These are phyloP conservation scores for Hypoxylon sp. DNA, from an alignment of 2,329 filamentous ascomycete genomes.

Conservation along the genomic window DNA sequence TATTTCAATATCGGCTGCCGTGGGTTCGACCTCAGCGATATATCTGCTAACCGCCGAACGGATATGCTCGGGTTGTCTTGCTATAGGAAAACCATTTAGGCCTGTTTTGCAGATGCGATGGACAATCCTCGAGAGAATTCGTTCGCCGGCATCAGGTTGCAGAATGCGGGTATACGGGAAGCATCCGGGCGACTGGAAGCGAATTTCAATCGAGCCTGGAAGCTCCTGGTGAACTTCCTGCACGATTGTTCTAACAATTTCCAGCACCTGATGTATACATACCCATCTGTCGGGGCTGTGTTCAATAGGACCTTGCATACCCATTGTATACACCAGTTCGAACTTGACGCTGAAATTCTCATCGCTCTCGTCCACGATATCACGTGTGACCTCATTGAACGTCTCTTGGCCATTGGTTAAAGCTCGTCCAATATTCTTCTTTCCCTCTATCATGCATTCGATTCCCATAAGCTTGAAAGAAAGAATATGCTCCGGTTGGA, in stretches of 20 bases:
- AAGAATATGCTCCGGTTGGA: constrained; percentile 70
- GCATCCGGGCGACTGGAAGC: constrained; percentile 41
- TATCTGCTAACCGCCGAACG: constrained; percentile 52
- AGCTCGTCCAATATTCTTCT: constrained; percentile 42
- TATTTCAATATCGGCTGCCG: constrained; percentile 40
- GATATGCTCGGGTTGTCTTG: constrained; percentile 44
- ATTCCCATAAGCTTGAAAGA: constrained; percentile 70
- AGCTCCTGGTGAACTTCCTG: constrained; percentile 42
- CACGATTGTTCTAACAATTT: constrained; percentile 49
- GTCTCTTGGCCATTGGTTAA: constrained; percentile 55
- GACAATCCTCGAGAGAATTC: constrained; percentile 49
- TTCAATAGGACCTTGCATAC: constrained; percentile 59
- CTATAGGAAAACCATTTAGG: constrained; percentile 52
- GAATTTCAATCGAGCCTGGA: constrained; percentile 55
- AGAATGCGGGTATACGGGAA: constrained; percentile 63
- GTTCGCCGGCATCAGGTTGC: constrained; percentile 40
- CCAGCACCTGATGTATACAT: constrained; percentile 62
- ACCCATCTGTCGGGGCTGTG: constrained; percentile 64
- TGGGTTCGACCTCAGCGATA: constrained; percentile 51
- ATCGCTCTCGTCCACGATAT: constrained; percentile 72
- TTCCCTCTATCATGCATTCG: constrained; percentile 53
- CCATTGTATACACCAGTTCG: constrained; percentile 71
- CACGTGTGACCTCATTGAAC: constrained; percentile 56
- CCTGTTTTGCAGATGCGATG: constrained; percentile 55
- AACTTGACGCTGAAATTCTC: constrained; percentile 69